These are phyloP conservation scores for Naganishia sp. DNA, from an alignment of 1,284 basidiomycete genomes.

Conservation along the genomic window DNA sequence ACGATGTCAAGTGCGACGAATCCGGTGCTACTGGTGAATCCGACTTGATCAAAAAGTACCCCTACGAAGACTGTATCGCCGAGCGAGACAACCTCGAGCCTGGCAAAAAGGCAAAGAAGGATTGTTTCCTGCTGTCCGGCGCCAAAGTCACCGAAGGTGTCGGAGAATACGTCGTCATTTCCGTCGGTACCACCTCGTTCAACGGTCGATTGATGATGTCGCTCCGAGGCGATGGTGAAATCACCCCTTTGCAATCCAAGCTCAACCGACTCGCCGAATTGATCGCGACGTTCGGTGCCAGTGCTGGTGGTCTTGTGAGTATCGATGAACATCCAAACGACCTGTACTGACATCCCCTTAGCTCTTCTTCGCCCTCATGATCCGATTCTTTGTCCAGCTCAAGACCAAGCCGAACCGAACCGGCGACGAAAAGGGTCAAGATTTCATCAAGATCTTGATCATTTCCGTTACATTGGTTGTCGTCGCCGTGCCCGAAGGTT, in stretches of 20 bases:
- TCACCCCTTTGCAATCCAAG: conserved; percentile 91
- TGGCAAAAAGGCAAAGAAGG: conserved; percentile 63
- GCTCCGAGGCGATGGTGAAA: conserved; percentile 75
- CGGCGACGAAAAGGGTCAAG: conserved; percentile 79
- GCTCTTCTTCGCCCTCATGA: conserved; percentile 87
- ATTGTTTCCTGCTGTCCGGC: conserved; percentile 93
- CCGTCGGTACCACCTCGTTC: conserved; percentile 88
- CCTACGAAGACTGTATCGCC: conserved; percentile 74
- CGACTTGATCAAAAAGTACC: conserved; percentile 86
- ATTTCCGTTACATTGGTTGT: conserved; percentile 94
- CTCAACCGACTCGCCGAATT: conserved; percentile 88
- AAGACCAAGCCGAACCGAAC: conserved; percentile 64
- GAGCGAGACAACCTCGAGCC: conserved; percentile 50
- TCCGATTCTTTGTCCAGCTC: conserved; percentile 88
- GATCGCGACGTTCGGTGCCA: conserved; percentile 85
- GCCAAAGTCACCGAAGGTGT: conserved; percentile 93
- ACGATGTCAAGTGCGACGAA: conserved; percentile 95
- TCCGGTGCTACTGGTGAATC: conserved; percentile 94
- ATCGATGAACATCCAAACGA: not conserved
- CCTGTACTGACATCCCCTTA: conserved; percentile 45
- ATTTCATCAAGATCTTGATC: conserved; percentile 90
- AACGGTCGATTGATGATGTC: conserved; percentile 96
- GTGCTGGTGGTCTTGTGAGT: conserved; percentile 61
- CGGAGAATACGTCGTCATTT: conserved; percentile 86
- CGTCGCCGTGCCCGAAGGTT: conserved; percentile 94